Evolutionary conservation across 2,329 filamentous ascomycete genomes (phyloP), one percentile per base, ranked within the genome.

Genomic region (Alternaria hordeiaustralica): DNA sequence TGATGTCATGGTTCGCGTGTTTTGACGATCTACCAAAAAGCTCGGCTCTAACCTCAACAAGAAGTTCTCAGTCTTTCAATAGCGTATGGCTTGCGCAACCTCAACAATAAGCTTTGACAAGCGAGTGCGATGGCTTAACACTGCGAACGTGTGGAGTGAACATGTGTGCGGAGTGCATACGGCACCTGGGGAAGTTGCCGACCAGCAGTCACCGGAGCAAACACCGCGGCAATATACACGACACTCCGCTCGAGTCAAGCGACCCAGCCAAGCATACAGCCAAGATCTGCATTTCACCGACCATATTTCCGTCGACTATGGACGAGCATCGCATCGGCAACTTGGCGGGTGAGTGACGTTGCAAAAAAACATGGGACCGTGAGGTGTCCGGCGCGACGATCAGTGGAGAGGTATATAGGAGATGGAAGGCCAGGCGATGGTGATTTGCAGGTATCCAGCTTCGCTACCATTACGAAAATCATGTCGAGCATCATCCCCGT

Each of bases 401-500:
- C 49, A 21, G 49, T 33, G 30, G 23, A 36, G 28, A 51, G 15
- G 20, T 53, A 53, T 41, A 53, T 20, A 41, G 21, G 13, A 25
- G 5, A 41, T 53, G 30, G 13, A 53, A 23, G 49, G 28, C 20
- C 20, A 53, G 13, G 20, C 23, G 30, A 2, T 15, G 13, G 30
- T 25, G 13, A 25, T 53, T 18, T 36, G 28, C 28, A 36, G 50
- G 23, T 25, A 25, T 44, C 20, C 12, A 57, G 33, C 44, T 11
- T 70, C 20, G 33, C 56, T 46, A 67, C 59, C 51, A 77, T 78
- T 71, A 69, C 69, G 53, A 68, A 58, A 44, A 68, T 60, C 51
- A 78, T 78, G 74, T 71, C 69, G 55, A 69, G 58, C 58, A 75
- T 78, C 33, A 70, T 78, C 7, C 68, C 72, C 18, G 71, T 80